phyloP scores from a whole-genome alignment of 805 yeast genomes.

The Clavispora santaluciae region DNA sequence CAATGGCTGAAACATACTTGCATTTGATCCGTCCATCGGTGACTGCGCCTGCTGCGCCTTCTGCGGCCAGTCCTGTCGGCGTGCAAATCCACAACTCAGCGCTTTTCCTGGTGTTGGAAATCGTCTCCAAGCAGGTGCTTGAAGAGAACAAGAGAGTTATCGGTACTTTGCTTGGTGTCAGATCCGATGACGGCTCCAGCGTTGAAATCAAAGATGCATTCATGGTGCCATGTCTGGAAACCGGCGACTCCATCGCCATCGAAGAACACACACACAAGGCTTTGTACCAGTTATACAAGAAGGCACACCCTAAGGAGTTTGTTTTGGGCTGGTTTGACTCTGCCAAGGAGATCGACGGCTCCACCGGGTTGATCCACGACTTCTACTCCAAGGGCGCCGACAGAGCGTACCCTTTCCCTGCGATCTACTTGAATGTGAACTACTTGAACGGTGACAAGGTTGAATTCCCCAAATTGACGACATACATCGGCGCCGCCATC shows the following conservation, averaged over 20 bases:
- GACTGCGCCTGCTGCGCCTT: conserved; percentile 41
- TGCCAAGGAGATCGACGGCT: conserved; percentile 56
- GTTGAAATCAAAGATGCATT: conserved; percentile 71
- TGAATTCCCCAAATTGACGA: conserved; percentile 50
- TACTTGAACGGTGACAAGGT: conserved; percentile 45
- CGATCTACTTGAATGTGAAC: conserved; percentile 72
- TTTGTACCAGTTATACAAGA: conserved; percentile 66
- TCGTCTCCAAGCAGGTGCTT: conserved; percentile 49
- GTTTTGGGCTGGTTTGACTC: conserved; percentile 85
- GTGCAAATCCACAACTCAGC: conserved; percentile 66
- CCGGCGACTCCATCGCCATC: conserved; percentile 66
- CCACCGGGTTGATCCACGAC: conserved; percentile 76
- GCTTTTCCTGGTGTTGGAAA: conserved; percentile 70
- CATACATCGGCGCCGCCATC: conserved; percentile 75
- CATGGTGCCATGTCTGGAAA: conserved; percentile 76
- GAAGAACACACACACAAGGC: conserved; percentile 72
- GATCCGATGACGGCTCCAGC: conserved; percentile 79
- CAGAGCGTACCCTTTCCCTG: conserved; percentile 70
- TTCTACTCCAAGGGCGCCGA: conserved; percentile 67
- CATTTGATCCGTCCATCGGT: conserved; percentile 49
- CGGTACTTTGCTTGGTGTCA: conserved; percentile 75
- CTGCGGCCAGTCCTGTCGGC: conserved; percentile 44
- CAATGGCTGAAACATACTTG: conserved; percentile 27
- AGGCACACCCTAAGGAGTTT: conserved; percentile 71
- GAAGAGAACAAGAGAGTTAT: conserved; percentile 52